These are phyloP conservation scores for Gentiana macrophylla DNA, from an alignment of 257 asterid species.

Conservation along the genomic window DNA sequence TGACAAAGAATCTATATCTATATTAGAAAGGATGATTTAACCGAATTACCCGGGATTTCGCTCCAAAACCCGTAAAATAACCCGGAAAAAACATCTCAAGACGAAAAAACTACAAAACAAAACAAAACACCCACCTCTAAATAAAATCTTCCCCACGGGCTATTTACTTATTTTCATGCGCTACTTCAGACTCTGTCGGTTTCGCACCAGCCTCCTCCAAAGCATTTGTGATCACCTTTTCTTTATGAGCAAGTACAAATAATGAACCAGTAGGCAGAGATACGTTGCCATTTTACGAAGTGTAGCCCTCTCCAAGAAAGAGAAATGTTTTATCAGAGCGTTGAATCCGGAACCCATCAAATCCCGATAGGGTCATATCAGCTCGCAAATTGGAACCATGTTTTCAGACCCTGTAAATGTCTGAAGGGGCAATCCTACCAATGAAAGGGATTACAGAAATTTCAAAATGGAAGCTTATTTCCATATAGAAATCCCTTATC, in stretches of 20 bases:
- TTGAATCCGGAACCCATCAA: slow-evolving; percentile 95
- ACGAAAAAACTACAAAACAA: too few species aligned
- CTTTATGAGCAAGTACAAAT: slow-evolving; percentile 86
- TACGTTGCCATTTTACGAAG: slow-evolving; percentile 51
- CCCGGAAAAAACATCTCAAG: too few species aligned
- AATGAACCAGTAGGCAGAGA: slow-evolving; percentile 89
- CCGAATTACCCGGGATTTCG: too few species aligned
- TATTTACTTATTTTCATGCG: slow-evolving; percentile 36
- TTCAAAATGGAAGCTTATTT: slow-evolving; percentile 94
- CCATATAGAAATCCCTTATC: slow-evolving; percentile 96
- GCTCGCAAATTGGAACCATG: slow-evolving; percentile 97
- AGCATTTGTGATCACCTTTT: slow-evolving; percentile 91
- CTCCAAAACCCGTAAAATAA: too few species aligned
- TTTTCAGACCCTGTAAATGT: slow-evolving; percentile 93
- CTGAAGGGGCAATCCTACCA: slow-evolving; percentile 97
- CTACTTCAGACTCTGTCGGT: slow-evolving; percentile 96
- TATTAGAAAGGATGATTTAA: too few species aligned
- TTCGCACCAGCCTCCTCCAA: slow-evolving; percentile 92
- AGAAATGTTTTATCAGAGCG: slow-evolving; percentile 94
- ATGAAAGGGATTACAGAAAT: slow-evolving; percentile 95
- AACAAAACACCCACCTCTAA: too few species aligned
- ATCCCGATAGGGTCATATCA: slow-evolving; percentile 99
- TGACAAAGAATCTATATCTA: too few species aligned
- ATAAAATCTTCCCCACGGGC: too few species aligned
- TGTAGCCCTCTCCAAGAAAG: slow-evolving; percentile 87